These are phyloP conservation scores for Ophiocordyceps australis DNA, from an alignment of 2,329 filamentous ascomycete species.

Conservation along the genomic window DNA sequence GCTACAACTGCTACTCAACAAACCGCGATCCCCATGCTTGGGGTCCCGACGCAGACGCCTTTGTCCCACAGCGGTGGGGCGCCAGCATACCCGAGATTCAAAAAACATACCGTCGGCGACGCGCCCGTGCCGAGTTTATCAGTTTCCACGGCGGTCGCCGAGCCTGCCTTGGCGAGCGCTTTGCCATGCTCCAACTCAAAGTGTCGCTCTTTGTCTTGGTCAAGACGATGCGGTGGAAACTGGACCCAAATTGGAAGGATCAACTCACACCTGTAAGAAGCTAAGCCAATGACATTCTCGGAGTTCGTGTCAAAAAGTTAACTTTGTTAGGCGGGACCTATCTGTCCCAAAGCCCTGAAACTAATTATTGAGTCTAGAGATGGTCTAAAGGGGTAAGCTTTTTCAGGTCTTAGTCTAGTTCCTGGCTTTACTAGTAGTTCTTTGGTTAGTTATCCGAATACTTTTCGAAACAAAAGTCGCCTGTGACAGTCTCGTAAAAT, in stretches of 20 bases:
- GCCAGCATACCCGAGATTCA: constrained; percentile 13
- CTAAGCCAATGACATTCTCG: too few relatives aligned
- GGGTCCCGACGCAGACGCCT: constrained; percentile 15
- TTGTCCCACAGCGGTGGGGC: constrained; percentile 20
- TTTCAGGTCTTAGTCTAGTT: too few relatives aligned
- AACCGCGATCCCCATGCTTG: constrained; percentile 14
- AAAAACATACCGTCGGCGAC: constrained; percentile 13
- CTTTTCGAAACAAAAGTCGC: too few relatives aligned
- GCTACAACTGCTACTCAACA: constrained; percentile 20
- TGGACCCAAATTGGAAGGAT: constrained; percentile 13
- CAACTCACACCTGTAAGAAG: constrained; percentile 15
- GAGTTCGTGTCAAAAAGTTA: too few relatives aligned
- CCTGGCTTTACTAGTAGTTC: too few relatives aligned
- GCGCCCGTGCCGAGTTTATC: constrained; percentile 18
- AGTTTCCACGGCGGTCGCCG: constrained; percentile 21
- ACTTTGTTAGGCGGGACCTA: too few relatives aligned
- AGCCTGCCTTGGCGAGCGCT: constrained; percentile 20
- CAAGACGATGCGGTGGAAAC: constrained; percentile 9
- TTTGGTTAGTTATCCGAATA: too few relatives aligned
- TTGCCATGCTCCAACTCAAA: constrained; percentile 17
- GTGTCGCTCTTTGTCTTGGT: constrained; percentile 14
- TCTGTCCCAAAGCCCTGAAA: too few relatives aligned
- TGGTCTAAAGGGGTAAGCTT: too few relatives aligned
- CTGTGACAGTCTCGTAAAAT: too few relatives aligned
- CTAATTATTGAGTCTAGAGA: too few relatives aligned